Percentiles rank a stretch among this genome's conserved stretches.
phyloP scores from a whole-genome alignment of 2,329 filamentous ascomycete species.

The Aspergillus felis region DNA sequence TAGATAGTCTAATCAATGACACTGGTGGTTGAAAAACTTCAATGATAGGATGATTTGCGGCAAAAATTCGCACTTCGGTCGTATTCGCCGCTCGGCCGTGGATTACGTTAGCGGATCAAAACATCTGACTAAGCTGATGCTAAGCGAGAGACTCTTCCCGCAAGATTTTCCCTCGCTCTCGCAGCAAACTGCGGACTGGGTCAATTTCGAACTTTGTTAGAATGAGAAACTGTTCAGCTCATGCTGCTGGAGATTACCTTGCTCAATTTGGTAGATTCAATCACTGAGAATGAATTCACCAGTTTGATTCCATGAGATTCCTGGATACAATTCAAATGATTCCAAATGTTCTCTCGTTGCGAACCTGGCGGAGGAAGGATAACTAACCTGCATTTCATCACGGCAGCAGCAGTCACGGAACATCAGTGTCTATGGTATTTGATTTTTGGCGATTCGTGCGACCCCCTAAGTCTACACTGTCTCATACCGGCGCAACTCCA shows the following conservation, averaged over 20 bases:
- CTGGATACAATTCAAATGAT: neutral
- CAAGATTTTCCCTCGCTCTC: neutral
- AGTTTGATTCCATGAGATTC: neutral
- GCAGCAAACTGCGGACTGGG: neutral
- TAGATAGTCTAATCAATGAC: no score
- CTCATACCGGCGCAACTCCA: slow-evolving; percentile 21
- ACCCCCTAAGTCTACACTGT: neutral
- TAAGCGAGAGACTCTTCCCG: neutral
- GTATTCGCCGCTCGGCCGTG: no score
- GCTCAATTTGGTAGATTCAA: neutral
- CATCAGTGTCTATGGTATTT: neutral
- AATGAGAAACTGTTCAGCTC: neutral
- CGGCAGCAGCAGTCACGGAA: neutral
- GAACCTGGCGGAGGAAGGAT: neutral
- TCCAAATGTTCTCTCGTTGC: neutral
- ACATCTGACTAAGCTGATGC: slow-evolving; percentile 4
- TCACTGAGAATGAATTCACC: neutral
- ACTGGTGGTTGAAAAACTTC: no score
- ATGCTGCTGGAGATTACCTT: neutral
- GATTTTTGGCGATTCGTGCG: neutral
- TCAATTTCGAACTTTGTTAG: neutral
- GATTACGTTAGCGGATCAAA: neutral
- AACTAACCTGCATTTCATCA: neutral
- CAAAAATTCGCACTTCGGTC: no score
- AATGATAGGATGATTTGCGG: no score